phyloP scores from a whole-genome alignment of 306 rosid species.

The Trifolium subterraneum region DNA sequence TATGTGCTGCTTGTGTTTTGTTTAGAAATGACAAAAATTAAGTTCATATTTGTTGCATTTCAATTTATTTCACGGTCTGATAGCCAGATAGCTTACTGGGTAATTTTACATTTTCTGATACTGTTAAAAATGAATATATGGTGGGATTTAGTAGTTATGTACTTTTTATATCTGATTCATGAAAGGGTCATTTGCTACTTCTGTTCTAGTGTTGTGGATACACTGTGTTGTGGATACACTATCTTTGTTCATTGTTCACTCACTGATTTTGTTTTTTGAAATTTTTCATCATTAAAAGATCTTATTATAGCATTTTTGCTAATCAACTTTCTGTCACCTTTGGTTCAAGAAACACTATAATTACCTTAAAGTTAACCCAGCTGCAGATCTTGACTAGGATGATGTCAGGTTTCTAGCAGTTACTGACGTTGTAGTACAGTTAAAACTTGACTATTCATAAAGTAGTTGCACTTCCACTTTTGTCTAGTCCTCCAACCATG shows the following conservation, averaged over 20 bases:
- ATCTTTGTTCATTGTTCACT: slow-evolving; percentile 22
- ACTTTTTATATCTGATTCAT: background rate
- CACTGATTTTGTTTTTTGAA: slow-evolving; percentile 9
- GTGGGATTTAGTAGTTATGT: background rate
- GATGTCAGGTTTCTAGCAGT: slow-evolving; percentile 10
- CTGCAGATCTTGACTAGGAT: slow-evolving; percentile 16
- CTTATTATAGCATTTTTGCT: background rate
- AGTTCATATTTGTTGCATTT: background rate
- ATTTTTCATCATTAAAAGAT: slow-evolving; percentile 26
- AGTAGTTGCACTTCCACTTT: background rate
- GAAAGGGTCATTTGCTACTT: background rate
- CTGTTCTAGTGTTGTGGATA: slow-evolving; percentile 10
- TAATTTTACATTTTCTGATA: background rate
- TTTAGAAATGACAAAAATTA: slow-evolving; percentile 2
- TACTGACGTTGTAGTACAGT: background rate
- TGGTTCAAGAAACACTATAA: background rate
- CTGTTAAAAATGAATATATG: background rate
- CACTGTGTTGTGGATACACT: slow-evolving; percentile 5
- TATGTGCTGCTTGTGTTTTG: slow-evolving; percentile 22
- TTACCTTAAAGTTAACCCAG: background rate
- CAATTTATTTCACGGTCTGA: background rate
- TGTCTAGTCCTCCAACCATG: slow-evolving; percentile 7
- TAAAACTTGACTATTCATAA: slow-evolving; percentile 1
- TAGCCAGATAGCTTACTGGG: background rate
- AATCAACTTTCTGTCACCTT: background rate